phyloP scores from a whole-genome alignment of 768 basidiomycete species.

The Mycena leptocephala region DNA sequence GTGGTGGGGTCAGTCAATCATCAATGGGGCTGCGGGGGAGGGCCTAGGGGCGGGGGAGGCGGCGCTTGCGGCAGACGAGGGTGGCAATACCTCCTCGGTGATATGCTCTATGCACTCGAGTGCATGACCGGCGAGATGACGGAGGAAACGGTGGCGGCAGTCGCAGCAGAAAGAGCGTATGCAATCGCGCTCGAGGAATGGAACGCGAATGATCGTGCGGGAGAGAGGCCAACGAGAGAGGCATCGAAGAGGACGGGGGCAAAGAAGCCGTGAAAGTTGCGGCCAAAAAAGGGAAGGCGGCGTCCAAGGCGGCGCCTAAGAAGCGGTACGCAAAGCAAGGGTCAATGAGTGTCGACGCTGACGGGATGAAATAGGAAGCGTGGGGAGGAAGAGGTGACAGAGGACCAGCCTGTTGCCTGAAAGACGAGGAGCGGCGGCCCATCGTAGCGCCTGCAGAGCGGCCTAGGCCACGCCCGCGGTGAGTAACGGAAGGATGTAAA shows the following conservation, averaged over 20 bases:
- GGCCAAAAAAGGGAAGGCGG: too few relatives aligned
- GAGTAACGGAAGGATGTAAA: neutral
- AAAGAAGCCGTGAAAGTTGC: too few relatives aligned
- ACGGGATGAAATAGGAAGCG: too few relatives aligned
- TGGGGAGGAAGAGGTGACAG: too few relatives aligned
- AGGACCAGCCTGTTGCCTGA: neutral
- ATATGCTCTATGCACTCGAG: neutral
- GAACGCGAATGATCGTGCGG: neutral
- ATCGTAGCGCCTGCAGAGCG: neutral
- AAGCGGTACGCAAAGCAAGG: too few relatives aligned
- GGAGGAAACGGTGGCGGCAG: neutral
- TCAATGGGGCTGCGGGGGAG: neutral
- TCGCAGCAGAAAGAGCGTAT: neutral
- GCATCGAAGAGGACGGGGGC: too few relatives aligned
- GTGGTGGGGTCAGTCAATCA: slow-evolving; percentile 22
- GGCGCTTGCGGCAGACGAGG: neutral
- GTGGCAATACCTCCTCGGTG: slow-evolving; percentile 10
- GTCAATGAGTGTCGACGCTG: too few relatives aligned
- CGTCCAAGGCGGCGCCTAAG: too few relatives aligned
- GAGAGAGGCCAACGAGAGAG: neutral
- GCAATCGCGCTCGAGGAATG: neutral
- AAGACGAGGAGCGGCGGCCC: neutral
- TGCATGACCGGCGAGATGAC: neutral
- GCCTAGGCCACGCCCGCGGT: neutral
- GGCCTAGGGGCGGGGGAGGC: neutral